phyloP scores from a whole-genome alignment of 2,329 filamentous ascomycete genomes.

The Diplodia seriata region DNA sequence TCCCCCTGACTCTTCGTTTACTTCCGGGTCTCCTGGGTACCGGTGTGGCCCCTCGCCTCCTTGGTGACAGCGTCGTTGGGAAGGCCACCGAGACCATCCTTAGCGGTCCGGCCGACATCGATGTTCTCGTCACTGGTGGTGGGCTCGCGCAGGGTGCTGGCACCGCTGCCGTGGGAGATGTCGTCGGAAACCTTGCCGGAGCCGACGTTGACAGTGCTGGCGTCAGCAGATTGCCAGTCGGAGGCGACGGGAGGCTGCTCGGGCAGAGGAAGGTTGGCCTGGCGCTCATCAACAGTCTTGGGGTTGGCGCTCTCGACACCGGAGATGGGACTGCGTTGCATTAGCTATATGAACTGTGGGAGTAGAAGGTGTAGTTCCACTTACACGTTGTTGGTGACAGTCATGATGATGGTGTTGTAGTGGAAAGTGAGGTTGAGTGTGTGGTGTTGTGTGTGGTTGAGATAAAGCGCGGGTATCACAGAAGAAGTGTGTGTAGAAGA shows the following conservation, averaged over 20 bases:
- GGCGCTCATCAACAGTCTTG: constrained; percentile 72
- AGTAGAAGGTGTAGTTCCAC: not conserved
- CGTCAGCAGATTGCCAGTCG: constrained; percentile 78
- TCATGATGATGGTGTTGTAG: constrained; percentile 25
- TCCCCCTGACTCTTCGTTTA: not conserved
- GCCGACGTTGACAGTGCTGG: constrained; percentile 72
- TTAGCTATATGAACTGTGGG: not conserved
- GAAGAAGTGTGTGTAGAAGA: not conserved
- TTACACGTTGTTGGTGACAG: constrained; percentile 27
- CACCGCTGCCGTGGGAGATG: constrained; percentile 58
- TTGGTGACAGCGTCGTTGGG: constrained; percentile 66
- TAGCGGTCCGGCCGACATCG: constrained; percentile 67
- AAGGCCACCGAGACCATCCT: constrained; percentile 62
- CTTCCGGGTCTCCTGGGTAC: constrained; percentile 50
- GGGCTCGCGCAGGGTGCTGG: constrained; percentile 52
- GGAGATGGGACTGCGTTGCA: constrained; percentile 66
- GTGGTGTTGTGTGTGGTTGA: not conserved
- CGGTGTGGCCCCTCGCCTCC: constrained; percentile 53
- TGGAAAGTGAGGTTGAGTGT: not conserved
- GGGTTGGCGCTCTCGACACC: constrained; percentile 80
- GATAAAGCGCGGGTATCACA: not conserved
- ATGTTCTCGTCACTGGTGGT: constrained; percentile 54
- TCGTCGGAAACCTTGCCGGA: constrained; percentile 59
- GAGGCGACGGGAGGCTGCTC: constrained; percentile 78
- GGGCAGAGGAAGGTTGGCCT: constrained; percentile 78